Base-by-base conservation (phyloP, 805 yeast genomes). In the Candida sphagnicola region DNA sequence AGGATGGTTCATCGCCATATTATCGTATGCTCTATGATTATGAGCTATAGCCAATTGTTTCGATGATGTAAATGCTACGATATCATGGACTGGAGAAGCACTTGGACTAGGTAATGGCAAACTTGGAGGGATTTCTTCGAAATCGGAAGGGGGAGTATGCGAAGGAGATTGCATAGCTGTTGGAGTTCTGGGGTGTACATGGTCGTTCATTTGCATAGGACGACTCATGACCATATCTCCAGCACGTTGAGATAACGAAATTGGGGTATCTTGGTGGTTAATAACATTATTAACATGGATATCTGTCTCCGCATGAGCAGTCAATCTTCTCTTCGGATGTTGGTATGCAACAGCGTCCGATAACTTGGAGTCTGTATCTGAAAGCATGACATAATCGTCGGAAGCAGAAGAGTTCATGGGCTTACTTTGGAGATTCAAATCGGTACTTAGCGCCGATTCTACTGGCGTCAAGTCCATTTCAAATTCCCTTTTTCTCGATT, bases 31-130 rank as follows among this genome's bases (percentile, higher is more conserved):
- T 11, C 10, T 18, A 35, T 14, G 28, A 19, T 13, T 19, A 23
- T 14, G 30, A 28, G n/a, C n/a, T 15, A 25, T 31, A 12, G 31
- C 21, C 12, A 41, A 33, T n/a, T 31, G 26, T 30, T 40, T 39
- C 18, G 58, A 48, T 5, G 61, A 43, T 34, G 52, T 49, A 17
- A 31, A 19, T 19, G 23, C 23, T 12, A 31, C 34, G n/a, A 19
- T 15, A 18, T 31, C 34, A 37, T 68, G 79, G 3, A 63, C 65
- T 1, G 82, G 82, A 1, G 80, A 76, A 1, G 83, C 83, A 47
- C 81, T 77, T 0, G 86, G 87, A 8, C 85, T 80, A 0, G 86
- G 87, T 15, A 80, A 62, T 0, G 85, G 85, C n/a, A 77, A 57
- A 33, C 72, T 67, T 8, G 56, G 57, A 16, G 54, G 57, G 31